Evolutionary conservation across 495 filamentous ascomycete species (phyloP).

Genomic region (Aspergillus cristatus): DNA sequence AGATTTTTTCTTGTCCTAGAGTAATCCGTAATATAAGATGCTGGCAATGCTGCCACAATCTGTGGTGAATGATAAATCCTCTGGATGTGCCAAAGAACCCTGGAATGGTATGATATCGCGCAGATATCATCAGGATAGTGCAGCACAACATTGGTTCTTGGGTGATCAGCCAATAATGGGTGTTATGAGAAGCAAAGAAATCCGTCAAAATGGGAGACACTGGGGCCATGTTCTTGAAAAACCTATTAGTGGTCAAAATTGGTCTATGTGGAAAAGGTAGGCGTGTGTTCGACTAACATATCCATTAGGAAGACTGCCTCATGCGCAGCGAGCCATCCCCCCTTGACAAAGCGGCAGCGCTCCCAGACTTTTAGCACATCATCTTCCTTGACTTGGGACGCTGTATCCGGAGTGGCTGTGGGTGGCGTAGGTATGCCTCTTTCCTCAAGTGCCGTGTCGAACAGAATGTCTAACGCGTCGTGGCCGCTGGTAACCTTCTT

Average conservation of each 20-base stretch:
- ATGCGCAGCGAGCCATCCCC: conserved; percentile 33
- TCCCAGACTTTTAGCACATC: conserved; percentile 26
- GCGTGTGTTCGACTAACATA: conserved; percentile 16
- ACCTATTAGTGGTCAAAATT: too few relatives aligned
- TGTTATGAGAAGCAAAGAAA: conserved; percentile 23
- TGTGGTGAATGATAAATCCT: conserved; percentile 30
- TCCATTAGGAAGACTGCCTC: conserved; percentile 16
- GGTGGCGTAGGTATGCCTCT: too few relatives aligned
- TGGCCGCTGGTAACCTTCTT: too few relatives aligned
- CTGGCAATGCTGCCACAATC: conserved; percentile 36
- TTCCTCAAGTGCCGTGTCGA: too few relatives aligned
- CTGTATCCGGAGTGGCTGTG: conserved; percentile 4
- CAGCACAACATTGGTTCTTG: conserved; percentile 33
- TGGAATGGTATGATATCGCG: conserved; percentile 24
- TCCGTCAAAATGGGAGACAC: conserved; percentile 30
- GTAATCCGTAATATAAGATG: conserved; percentile 29
- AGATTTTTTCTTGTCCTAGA: conserved; percentile 29
- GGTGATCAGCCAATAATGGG: conserved; percentile 26
- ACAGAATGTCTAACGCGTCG: too few relatives aligned
- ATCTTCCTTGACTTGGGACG: too few relatives aligned
- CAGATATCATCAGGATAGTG: conserved; percentile 33
- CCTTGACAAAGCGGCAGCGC: conserved; percentile 31
- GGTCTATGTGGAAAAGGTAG: too few relatives aligned
- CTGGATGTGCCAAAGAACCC: conserved; percentile 24
- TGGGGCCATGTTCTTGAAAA: conserved; percentile 27